These are phyloP conservation scores for Xylaria nigripes DNA, from an alignment of 495 filamentous ascomycete species.

Conservation along the genomic window DNA sequence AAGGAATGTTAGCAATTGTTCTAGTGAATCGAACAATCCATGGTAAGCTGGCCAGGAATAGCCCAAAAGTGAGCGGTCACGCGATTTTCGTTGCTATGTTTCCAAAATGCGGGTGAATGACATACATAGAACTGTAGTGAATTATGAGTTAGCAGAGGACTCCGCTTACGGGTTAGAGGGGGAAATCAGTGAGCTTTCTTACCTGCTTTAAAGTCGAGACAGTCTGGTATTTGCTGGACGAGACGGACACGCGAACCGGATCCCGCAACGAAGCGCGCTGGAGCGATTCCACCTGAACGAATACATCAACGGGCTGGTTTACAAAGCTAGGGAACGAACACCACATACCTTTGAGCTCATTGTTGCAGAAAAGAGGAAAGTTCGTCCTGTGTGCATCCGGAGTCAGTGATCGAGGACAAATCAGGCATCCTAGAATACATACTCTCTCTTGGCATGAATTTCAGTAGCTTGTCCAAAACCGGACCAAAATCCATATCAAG, in stretches of 20 bases:
- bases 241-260: constrained; percentile 62
- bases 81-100: background rate
- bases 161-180: background rate
- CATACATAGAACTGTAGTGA: constrained; percentile 7
- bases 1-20: background rate
- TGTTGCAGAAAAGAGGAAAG: constrained; percentile 90
- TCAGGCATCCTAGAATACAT: background rate
- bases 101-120: background rate
- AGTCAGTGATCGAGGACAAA: background rate
- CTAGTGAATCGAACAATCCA: background rate
- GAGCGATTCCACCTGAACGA: constrained; percentile 60
- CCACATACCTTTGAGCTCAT: constrained; percentile 62
- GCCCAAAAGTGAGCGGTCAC: background rate
- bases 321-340: background rate
- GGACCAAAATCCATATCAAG: constrained; percentile 93
- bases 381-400: constrained; percentile 31
- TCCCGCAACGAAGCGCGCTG: constrained; percentile 80
- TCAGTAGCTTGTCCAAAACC: constrained; percentile 84
- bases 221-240: constrained; percentile 72
- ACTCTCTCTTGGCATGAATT: constrained; percentile 73
- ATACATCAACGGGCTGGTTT: background rate
- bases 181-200: background rate
- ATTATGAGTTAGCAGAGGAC: background rate
- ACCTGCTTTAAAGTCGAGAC: constrained; percentile 71
- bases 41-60: background rate